Evolutionary conservation across 1,284 basidiomycete genomes (phyloP), one percentile per base, ranked within the genome.

Genomic region (Microbotryomycetes sp.): DNA sequence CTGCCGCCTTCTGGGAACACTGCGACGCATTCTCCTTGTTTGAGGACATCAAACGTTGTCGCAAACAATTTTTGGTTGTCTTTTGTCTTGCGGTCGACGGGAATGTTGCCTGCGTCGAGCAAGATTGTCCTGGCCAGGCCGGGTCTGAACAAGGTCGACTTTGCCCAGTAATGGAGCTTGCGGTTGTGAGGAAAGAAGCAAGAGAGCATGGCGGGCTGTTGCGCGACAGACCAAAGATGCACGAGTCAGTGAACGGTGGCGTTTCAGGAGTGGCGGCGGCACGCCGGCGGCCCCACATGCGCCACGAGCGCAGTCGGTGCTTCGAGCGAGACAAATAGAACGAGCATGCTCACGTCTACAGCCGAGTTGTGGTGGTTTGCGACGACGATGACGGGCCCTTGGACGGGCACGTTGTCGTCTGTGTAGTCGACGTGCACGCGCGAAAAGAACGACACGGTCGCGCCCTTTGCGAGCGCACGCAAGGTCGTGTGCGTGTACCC

Each of bases 101-200:
- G 91, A 66, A 97, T 93, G 75, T 96, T 96, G 21, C 94, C 91
- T 4, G 91, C 87, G 63, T 88, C 88, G 58, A 83, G 82, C n/a
- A 97, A 80, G 61, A 97, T 81, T 65, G 82, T 85, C 28, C 82
- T 80, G 54, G 86, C 79, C 18, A 84, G 75, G 2, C 88, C 88
- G 74, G 92, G 86, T 27, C 78, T 81, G 75, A 94, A 96, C 60
- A 97, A 78, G 9, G 57, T 54, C 16, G 50, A 58, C 30, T 49
- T 89, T 68, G 88, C 91, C 91, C 92, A 97, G 75, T 96, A 97
- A 74, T 97, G 90, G 51, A 97, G 76, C 50, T 88, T 86, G 57
- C 90, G 81, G 58, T 79, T 75, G 74, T 87, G 81, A 29, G 89
- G 90, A 74, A 91, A 88, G 52, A 82, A 82, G 54, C 83, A 83